Evolutionary conservation across 768 basidiomycete genomes (phyloP), one percentile per base, ranked within the genome.

Genomic region (Mycena capillaripes): DNA sequence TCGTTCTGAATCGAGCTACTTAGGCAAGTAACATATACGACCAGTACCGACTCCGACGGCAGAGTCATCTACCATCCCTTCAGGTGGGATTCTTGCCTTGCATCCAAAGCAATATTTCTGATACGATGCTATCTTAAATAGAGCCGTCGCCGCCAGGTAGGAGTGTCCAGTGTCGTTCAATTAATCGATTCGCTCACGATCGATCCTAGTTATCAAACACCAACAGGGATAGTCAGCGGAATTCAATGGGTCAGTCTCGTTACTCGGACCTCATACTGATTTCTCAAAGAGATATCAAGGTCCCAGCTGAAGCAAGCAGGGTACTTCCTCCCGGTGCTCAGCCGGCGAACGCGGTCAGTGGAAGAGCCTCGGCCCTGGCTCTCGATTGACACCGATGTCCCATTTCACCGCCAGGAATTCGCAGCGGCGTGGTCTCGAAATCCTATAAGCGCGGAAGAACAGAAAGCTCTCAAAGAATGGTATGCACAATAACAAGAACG

Each of bases 131-230:
- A 16, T 10, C 10, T 53, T 67, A 42, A 23, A 30, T 69, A 94
- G 93, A 83, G 93, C 93, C 66, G 91, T 93, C 46, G 81, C 91
- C 68, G 93, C 93, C 44, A 94, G 92, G 94, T 93, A 78, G 63
- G 83, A 80, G 52, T 48, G 68, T 58, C 16, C 38, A 16, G 38
- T 38, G n/a, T 55, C 53, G 19, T 60, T 40, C 61, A 42, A 58
- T 30, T 48, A 52, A 46, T 66, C 36, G 36, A 67, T 76, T 70
- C 36, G 34, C 48, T 70, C 74, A 69, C 62, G 77, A 82, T 82
- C 62, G 77, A 82, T 82, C 74, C 62, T 72, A 95, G 94, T 77
- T 95, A 95, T 82, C 90, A 91, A 76, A 94, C 93, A 1, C 82
- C 90, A 12, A 87, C 85, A 21, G 60, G 60, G 21, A 19, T 61